Conservation (phyloP, 176 grass and related monocot genomes). For the Carex scoparia region DNA sequence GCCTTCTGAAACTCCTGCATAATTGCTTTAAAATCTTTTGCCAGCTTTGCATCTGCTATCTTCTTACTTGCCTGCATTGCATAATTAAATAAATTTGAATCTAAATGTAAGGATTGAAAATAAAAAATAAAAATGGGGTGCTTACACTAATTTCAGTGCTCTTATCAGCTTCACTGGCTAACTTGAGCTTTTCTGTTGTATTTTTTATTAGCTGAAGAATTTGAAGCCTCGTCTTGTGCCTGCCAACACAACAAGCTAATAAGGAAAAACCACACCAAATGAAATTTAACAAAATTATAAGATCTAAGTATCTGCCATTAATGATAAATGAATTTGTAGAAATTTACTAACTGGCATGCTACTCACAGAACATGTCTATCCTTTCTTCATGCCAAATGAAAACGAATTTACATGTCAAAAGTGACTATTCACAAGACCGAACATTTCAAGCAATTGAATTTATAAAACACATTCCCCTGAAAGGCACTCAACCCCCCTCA, state of each 20-base stretch:
- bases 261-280: neutral
- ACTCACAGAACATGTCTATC: neutral
- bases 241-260: constrained; percentile 29
- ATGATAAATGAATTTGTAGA: neutral
- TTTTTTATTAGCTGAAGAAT: constrained; percentile 71
- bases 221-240: constrained; percentile 63
- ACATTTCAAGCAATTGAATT: neutral
- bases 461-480: neutral
- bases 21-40: constrained; percentile 78
- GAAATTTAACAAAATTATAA: neutral
- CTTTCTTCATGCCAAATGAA: neutral
- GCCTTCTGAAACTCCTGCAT: constrained; percentile 84
- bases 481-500: neutral
- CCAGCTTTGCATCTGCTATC: constrained; percentile 77
- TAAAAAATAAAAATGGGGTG: constrained; percentile 19
- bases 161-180: constrained; percentile 55
- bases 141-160: constrained; percentile 59
- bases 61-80: constrained; percentile 67
- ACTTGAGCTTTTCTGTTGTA: constrained; percentile 74
- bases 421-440: neutral
- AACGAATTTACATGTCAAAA: neutral
- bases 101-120: neutral
- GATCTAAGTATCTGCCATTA: neutral
- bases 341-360: neutral
- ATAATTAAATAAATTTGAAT: neutral